A percentile compares a stretch with the other conserved stretches of the same genome.
These are phyloP conservation scores for Fusarium denticulatum DNA, from an alignment of 2,329 filamentous ascomycete species.

Conservation along the genomic window DNA sequence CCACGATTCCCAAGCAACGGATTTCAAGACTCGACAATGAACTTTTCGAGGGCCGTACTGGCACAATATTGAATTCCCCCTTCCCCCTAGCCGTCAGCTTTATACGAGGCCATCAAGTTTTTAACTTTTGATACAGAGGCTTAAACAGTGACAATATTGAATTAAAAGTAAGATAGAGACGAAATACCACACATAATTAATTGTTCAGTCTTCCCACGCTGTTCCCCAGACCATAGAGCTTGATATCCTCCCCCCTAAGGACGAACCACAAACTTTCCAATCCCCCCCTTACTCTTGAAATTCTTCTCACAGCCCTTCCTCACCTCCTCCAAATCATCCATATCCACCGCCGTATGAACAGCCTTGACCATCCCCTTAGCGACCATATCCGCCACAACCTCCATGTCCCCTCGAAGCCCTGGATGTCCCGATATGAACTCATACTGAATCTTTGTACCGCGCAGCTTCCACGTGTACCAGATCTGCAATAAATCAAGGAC, in stretches of 20 bases:
- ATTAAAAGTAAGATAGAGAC: too few relatives aligned
- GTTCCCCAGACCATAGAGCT: background rate
- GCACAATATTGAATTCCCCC: too few relatives aligned
- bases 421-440: slow-evolving; percentile 58
- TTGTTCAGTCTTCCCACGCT: background rate
- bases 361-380: slow-evolving; percentile 55
- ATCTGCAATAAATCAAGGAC: slow-evolving; percentile 49
- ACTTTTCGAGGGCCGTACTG: too few relatives aligned
- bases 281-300: slow-evolving; percentile 37
- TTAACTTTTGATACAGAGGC: too few relatives aligned
- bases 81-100: too few relatives aligned
- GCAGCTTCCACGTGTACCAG: slow-evolving; percentile 54
- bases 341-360: slow-evolving; percentile 53
- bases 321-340: slow-evolving; percentile 57
- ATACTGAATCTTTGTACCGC: slow-evolving; percentile 57
- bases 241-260: background rate
- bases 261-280: slow-evolving; percentile 44
- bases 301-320: slow-evolving; percentile 54
- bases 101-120: too few relatives aligned
- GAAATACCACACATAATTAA: too few relatives aligned
- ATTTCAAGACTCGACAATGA: too few relatives aligned
- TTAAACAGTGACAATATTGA: too few relatives aligned
- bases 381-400: slow-evolving; percentile 53
- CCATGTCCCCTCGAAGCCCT: slow-evolving; percentile 53
- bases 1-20: too few relatives aligned